Conservation (phyloP, 169 alveolate species). For the Eimeria necatrix region DNA sequence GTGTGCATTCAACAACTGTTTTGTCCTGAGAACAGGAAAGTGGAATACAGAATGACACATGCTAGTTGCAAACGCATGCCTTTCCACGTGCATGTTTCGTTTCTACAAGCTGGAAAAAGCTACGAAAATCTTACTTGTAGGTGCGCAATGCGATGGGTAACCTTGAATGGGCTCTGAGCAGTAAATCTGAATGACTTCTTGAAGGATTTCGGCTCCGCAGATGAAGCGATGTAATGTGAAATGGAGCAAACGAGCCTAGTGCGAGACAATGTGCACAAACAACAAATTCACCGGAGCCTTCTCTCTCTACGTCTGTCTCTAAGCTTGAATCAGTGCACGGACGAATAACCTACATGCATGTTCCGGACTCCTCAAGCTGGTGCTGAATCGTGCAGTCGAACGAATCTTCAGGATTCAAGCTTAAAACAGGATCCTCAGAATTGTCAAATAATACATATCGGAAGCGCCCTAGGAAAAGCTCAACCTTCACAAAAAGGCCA, state of each 20-base stretch:
- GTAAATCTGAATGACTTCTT: slow-evolving; percentile 80
- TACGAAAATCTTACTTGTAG: slow-evolving; percentile 38
- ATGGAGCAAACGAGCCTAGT: slow-evolving; percentile 78
- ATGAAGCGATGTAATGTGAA: slow-evolving; percentile 76
- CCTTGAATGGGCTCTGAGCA: slow-evolving; percentile 77
- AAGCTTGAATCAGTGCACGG: background rate
- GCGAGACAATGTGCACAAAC: background rate
- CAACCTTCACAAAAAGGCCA: slow-evolving; percentile 65
- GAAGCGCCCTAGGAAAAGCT: slow-evolving; percentile 55
- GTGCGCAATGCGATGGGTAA: slow-evolving; percentile 60
- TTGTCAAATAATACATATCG: slow-evolving; percentile 73
- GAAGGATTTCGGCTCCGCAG: slow-evolving; percentile 77
- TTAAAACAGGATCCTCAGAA: slow-evolving; percentile 74
- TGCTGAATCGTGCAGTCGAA: slow-evolving; percentile 78
- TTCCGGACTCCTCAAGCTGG: slow-evolving; percentile 74
- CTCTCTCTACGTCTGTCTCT: background rate
- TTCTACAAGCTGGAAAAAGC: too few species aligned
- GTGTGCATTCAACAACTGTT: slow-evolving; percentile 74
- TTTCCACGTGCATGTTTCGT: background rate
- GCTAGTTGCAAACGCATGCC: background rate
- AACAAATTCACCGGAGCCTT: background rate
- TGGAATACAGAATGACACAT: background rate
- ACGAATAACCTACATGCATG: slow-evolving; percentile 57
- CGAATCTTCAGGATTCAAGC: slow-evolving; percentile 70
- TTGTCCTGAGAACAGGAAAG: slow-evolving; percentile 42